Base-by-base conservation (phyloP, 2,329 filamentous ascomycete species). In the Apiospora sp. region DNA sequence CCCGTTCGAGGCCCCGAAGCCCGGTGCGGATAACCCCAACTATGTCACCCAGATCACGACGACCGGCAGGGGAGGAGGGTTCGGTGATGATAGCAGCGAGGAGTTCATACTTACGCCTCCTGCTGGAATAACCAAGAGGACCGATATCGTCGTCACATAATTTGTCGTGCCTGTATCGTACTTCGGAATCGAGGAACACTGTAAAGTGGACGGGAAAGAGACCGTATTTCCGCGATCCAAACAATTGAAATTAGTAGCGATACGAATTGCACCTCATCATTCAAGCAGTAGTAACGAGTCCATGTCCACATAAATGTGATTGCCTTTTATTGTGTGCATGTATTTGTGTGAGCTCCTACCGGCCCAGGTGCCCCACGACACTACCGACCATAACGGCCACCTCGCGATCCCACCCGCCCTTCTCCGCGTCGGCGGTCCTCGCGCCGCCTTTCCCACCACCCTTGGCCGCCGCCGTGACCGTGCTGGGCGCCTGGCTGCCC, bases 381-480 rank as follows among this genome's bases (percentile, higher is more conserved):
- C 94, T 94, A 70, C 93, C 92, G 58, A 97, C 93, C 96, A 98
- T 98, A 68, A 98, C 95, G 1, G 95, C 95, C 68, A 95, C 92
- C 83, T 98, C 96, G 51, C 96, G 89, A 78, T 98, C 96, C 94
- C 94, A 98, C 72, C 86, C 88, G 74, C 81, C 83, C 75, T 84
- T 84, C 16, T 84, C 83, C n/a, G 84, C 79, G 58, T 87, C 82
- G n/a, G n/a, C n/a, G 46, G 81, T 81, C 76, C 80, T 85, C 73
- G 75, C 78, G 73, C 73, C 78, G 73, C 73, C 75, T 72, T 85
- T 87, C 44, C 80, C 82, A 30, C 27, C 27, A 30, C 77, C 85
- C 37, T 41, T 41, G 37, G 7, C 89, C 58, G 82, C 80, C 12
- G 79, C 80, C 3, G 80, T 76, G 67, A 90, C 79, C 0, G 86